Evolutionary conservation across 495 filamentous ascomycete genomes (phyloP).

Genomic region (Aspergillus saccharolyticus): DNA sequence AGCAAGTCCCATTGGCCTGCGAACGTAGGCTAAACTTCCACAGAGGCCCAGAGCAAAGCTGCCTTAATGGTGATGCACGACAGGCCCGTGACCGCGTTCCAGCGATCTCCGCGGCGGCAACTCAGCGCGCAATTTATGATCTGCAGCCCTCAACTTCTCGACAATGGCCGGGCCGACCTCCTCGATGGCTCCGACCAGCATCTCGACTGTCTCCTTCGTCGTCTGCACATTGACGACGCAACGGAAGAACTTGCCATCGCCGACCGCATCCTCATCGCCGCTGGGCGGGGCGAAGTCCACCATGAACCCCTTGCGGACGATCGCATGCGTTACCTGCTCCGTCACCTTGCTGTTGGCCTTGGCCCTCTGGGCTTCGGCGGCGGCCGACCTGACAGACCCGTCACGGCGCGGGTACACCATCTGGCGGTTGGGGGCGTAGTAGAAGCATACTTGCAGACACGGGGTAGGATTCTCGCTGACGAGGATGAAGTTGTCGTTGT

Average conservation of each 20-base stretch:
- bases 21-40: too few relatives aligned
- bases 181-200: slow-evolving; percentile 67
- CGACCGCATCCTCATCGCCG: slow-evolving; percentile 45
- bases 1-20: too few relatives aligned
- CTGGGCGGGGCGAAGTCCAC: slow-evolving; percentile 80
- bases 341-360: slow-evolving; percentile 68
- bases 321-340: slow-evolving; percentile 54
- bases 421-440: slow-evolving; percentile 59
- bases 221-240: slow-evolving; percentile 83
- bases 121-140: background rate
- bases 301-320: slow-evolving; percentile 81
- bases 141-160: slow-evolving; percentile 24
- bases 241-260: slow-evolving; percentile 75
- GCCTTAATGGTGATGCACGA: slow-evolving; percentile 33
- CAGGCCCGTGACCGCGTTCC: slow-evolving; percentile 33
- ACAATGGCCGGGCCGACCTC: slow-evolving; percentile 54
- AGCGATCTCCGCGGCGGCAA: slow-evolving; percentile 21
- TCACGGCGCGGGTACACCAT: slow-evolving; percentile 37
- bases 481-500: slow-evolving; percentile 57
- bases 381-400: slow-evolving; percentile 13
- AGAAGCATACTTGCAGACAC: slow-evolving; percentile 94
- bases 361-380: slow-evolving; percentile 36
- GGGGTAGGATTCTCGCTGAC: slow-evolving; percentile 73
- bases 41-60: too few relatives aligned
- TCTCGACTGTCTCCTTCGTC: slow-evolving; percentile 65